Conservation (phyloP, 305 asterid species). For the Fraxinus xanthoxyloides region DNA sequence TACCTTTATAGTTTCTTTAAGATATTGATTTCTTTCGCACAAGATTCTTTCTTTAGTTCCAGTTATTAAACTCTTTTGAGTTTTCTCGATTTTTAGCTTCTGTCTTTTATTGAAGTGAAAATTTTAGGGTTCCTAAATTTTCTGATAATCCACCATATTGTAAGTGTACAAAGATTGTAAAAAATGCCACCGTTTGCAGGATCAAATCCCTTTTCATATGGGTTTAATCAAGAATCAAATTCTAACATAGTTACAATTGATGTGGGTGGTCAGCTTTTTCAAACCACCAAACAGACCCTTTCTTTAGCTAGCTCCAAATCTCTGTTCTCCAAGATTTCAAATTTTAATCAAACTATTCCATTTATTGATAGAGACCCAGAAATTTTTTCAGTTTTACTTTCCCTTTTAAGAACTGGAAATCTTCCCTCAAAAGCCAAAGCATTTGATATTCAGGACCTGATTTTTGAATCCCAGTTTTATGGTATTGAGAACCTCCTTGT, state of each 20-base stretch:
- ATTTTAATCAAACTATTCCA: constrained; percentile 34
- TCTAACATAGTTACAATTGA: constrained; percentile 67
- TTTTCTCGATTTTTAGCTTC: not conserved
- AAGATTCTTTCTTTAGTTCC: not conserved
- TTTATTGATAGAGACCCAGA: constrained; percentile 89
- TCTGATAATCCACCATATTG: not conserved
- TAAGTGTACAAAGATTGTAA: not conserved
- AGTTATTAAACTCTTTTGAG: not conserved
- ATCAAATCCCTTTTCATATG: constrained; percentile 32
- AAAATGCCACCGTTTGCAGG: constrained; percentile 58
- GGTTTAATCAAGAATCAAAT: constrained; percentile 34
- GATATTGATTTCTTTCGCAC: not conserved
- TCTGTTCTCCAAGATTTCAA: constrained; percentile 52
- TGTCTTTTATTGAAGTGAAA: not conserved
- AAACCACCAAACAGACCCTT: constrained; percentile 83
- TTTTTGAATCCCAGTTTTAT: constrained; percentile 71
- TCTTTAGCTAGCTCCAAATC: constrained; percentile 72
- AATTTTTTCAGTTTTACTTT: constrained; percentile 65
- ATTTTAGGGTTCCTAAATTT: not conserved
- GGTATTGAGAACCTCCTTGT: constrained; percentile 67
- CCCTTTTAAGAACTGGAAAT: constrained; percentile 81
- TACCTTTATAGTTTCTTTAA: not conserved
- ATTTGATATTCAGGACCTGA: constrained; percentile 72
- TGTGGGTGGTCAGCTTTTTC: constrained; percentile 91
- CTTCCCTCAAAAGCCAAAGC: constrained; percentile 78